Evolutionary conservation across 108 stramenopile species (phyloP), one percentile per base, ranked within the genome.

Genomic region (Craspedostauros australis): DNA sequence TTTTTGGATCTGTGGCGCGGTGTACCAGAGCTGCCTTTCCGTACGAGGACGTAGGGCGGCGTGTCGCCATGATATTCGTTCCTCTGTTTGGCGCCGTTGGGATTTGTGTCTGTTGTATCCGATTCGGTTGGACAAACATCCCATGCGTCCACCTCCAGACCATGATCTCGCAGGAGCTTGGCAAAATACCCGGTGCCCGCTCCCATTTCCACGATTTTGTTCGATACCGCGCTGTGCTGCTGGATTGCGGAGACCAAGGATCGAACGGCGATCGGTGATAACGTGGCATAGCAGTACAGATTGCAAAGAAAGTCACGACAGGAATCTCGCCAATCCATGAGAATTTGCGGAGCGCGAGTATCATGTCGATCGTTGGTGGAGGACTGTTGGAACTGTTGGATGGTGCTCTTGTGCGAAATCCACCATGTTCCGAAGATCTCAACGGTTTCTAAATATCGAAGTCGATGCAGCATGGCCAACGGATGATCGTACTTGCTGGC

Each of bases 11-110:
- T n/a, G n/a, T n/a, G n/a, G n/a, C n/a, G n/a, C n/a, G n/a, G 14
- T n/a, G 23, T 19, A 28, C n/a, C 51, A 8, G 26, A 4, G 24
- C 43, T 32, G 30, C 57, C 51, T 26, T 30, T 11, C 20, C 46
- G 33, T 8, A 82, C 73, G 23, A 26, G 19, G 11, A 12, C 28
- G 46, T 68, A 77, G 5, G 76, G 29, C 19, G 76, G 80, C 0
- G 76, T 71, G 2, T 36, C 24, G n/a, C 76, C 80, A 62, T 82
- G 80, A 50, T 82, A 82, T 53, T 75, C 76, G 39, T 82, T 82
- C 21, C 15, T 46, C 12, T 18, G 19, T 5, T 28, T 30, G 16
- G 30, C 5, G 14, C n/a, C 39, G 31, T 41, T 45, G 29, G 46
- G 55, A n/a, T 20, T 53, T 5, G 11, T 47, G 9, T 18, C 30